Evolutionary conservation across 1,284 basidiomycete genomes (phyloP).

Genomic region (Moniliella sp.): DNA sequence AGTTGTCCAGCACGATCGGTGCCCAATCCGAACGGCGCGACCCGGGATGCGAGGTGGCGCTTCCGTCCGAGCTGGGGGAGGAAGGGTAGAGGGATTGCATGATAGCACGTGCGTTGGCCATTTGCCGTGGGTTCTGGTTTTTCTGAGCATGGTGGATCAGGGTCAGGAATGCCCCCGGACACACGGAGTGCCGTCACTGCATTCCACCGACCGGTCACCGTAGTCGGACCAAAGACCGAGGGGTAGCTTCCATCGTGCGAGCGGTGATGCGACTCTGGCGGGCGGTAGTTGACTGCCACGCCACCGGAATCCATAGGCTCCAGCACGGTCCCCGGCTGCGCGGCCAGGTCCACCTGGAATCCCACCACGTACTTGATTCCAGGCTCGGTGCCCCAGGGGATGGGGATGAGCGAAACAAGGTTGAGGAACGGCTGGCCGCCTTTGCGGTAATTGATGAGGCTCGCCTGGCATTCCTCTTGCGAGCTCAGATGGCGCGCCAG

Average conservation of each 20-base stretch:
- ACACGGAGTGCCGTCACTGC: constrained; percentile 1
- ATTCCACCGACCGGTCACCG: constrained; percentile 4
- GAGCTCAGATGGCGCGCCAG: constrained; percentile 11
- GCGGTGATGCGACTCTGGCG: not conserved
- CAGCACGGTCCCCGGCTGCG: constrained; percentile 63
- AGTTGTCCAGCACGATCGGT: constrained; percentile 17
- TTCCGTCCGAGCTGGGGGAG: no score
- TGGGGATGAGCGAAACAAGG: constrained; percentile 33
- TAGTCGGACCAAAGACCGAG: constrained; percentile 1
- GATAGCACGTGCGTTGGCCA: no score
- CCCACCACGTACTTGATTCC: constrained; percentile 62
- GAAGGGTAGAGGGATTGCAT: no score
- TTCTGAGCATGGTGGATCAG: no score
- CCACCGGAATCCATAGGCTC: constrained; percentile 27
- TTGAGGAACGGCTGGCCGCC: constrained; percentile 55
- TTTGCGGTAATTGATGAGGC: constrained; percentile 67
- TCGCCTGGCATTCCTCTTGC: constrained; percentile 46
- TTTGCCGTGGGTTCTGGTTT: no score
- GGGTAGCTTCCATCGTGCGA: constrained; percentile 2
- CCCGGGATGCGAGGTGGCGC: no score
- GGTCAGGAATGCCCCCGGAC: no score
- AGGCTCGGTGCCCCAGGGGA: constrained; percentile 5
- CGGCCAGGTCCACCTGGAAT: constrained; percentile 57
- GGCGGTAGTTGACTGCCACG: constrained; percentile 22
- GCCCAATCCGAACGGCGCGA: constrained; percentile 21